Conservation (phyloP, 2,329 filamentous ascomycete genomes). For the Aspergillus chevalieri region DNA sequence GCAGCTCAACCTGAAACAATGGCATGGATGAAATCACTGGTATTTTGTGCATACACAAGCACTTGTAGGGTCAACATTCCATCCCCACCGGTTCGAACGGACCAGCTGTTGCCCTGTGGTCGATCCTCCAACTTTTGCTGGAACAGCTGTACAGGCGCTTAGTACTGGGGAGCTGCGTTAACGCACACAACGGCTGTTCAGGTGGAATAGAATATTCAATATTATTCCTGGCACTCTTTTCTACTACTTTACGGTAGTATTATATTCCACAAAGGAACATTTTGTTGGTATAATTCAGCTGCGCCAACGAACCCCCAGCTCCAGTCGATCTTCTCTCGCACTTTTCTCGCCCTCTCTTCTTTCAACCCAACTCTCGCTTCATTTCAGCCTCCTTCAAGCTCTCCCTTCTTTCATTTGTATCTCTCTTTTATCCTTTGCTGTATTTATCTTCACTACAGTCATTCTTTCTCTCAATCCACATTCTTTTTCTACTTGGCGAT, state of each 20-base stretch:
- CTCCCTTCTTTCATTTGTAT: neutral
- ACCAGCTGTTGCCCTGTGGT: slow-evolving; percentile 6
- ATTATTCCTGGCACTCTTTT: too few relatives aligned
- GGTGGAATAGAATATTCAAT: too few relatives aligned
- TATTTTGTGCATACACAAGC: neutral
- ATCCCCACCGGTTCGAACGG: slow-evolving; percentile 5
- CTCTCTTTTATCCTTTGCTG: slow-evolving; percentile 2
- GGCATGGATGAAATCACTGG: too few relatives aligned
- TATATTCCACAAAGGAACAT: too few relatives aligned
- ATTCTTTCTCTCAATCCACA: slow-evolving; percentile 4
- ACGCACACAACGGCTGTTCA: too few relatives aligned
- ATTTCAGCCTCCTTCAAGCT: neutral
- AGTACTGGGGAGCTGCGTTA: too few relatives aligned
- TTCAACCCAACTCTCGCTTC: slow-evolving; percentile 3
- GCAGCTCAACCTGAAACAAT: too few relatives aligned
- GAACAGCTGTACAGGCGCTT: too few relatives aligned
- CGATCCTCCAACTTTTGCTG: slow-evolving; percentile 4
- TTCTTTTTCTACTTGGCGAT: slow-evolving; percentile 6
- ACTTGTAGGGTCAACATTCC: neutral
- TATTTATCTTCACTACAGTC: slow-evolving; percentile 5
- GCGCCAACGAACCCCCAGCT: slow-evolving; percentile 3
- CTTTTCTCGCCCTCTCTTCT: neutral
- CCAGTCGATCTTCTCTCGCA: slow-evolving; percentile 1
- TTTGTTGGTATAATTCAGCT: neutral
- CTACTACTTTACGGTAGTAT: too few relatives aligned